Evolutionary conservation across 768 basidiomycete genomes (phyloP).

Genomic region (Chiua virens): DNA sequence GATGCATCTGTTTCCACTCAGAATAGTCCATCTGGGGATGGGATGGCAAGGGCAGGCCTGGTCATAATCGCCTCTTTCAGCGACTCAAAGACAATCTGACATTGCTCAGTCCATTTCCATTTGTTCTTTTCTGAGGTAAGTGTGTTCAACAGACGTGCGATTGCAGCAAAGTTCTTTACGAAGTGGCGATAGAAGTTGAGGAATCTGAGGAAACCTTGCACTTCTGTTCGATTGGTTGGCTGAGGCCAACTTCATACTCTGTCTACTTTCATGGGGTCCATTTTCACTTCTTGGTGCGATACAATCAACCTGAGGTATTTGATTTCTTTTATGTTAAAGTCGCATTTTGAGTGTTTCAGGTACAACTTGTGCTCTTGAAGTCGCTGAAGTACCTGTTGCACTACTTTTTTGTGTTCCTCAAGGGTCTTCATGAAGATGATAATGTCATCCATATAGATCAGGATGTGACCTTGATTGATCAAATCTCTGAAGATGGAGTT

Average conservation of each 20-base stretch:
- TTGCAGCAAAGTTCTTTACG: too few relatives aligned
- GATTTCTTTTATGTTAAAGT: neutral
- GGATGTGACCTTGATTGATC: slow-evolving; percentile 7
- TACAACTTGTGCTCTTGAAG: neutral
- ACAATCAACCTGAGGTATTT: neutral
- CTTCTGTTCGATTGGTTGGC: too few relatives aligned
- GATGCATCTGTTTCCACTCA: neutral
- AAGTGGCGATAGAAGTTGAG: too few relatives aligned
- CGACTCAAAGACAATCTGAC: neutral
- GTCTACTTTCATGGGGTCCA: neutral
- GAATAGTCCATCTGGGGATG: neutral
- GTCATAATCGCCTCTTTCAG: neutral
- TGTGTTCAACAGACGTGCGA: too few relatives aligned
- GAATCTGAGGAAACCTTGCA: too few relatives aligned
- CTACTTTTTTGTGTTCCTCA: slow-evolving; percentile 25
- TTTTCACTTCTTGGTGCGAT: neutral
- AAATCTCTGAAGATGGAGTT: slow-evolving; percentile 20
- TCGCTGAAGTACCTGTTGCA: neutral
- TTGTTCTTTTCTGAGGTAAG: neutral
- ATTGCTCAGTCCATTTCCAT: neutral
- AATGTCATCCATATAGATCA: slow-evolving; percentile 43
- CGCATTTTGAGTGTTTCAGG: neutral
- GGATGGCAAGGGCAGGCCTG: neutral
- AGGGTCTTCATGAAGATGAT: slow-evolving; percentile 28
- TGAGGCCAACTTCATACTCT: too few relatives aligned